Percentiles rank a stretch among this genome's conserved stretches.
Conservation (phyloP, 1,284 basidiomycete genomes). For the Ceratobasidium theobromae region DNA sequence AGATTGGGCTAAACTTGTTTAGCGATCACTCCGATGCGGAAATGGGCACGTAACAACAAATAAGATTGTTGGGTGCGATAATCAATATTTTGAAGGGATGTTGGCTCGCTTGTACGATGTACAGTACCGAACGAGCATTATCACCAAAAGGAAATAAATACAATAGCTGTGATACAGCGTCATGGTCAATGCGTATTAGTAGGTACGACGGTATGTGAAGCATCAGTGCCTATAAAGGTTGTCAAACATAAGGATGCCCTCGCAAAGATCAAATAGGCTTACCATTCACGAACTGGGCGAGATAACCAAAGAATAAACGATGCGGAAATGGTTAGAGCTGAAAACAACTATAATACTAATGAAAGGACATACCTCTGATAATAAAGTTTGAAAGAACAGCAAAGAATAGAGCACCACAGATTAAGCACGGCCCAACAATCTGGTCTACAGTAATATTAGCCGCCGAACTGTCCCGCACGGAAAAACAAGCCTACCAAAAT, state of each 20-base stretch:
- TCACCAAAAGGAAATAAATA: background rate
- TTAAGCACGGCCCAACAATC: constrained; percentile 74
- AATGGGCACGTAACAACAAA: background rate
- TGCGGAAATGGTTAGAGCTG: background rate
- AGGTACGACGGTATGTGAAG: background rate
- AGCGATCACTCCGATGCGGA: background rate
- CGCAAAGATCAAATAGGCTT: background rate
- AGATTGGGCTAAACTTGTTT: background rate
- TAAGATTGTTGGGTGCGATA: background rate
- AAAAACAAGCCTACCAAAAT: constrained; percentile 68
- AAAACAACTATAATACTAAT: background rate
- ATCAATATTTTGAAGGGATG: background rate
- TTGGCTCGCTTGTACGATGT: background rate
- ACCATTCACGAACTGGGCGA: constrained; percentile 35
- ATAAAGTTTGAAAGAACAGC: constrained; percentile 87
- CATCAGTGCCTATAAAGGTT: constrained; percentile 9
- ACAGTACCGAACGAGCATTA: background rate
- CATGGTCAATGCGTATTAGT: constrained; percentile 1
- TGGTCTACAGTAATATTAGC: constrained; percentile 56
- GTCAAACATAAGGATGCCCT: background rate
- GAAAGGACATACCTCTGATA: constrained; percentile 62
- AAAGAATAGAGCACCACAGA: constrained; percentile 77
- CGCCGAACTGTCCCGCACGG: background rate
- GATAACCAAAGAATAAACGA: background rate
- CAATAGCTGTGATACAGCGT: background rate